phyloP scores from a whole-genome alignment of 2,329 filamentous ascomycete genomes.

The Claviceps citrina region DNA sequence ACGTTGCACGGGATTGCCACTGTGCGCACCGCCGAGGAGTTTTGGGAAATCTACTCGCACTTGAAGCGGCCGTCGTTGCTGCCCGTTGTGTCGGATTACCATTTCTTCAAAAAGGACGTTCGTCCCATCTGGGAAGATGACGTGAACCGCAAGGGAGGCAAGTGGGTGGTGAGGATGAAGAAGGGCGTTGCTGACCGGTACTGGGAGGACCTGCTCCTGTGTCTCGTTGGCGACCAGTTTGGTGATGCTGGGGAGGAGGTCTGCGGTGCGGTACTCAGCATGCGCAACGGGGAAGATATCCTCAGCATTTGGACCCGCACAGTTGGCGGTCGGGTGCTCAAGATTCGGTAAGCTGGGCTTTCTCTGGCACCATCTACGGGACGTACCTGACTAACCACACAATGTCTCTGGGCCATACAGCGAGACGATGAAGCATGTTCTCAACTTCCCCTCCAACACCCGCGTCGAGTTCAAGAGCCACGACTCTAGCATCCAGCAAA shows the following conservation, averaged over 20 bases:
- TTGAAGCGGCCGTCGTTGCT: slow-evolving; percentile 77
- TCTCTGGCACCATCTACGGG: background rate
- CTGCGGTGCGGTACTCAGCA: slow-evolving; percentile 85
- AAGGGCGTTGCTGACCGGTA: slow-evolving; percentile 94
- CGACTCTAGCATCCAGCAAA: slow-evolving; percentile 86
- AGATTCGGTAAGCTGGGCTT: slow-evolving; percentile 63
- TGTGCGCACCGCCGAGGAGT: slow-evolving; percentile 73
- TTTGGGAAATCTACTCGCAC: slow-evolving; percentile 79
- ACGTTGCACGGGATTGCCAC: slow-evolving; percentile 76
- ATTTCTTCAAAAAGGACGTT: slow-evolving; percentile 93
- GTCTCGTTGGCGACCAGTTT: slow-evolving; percentile 88
- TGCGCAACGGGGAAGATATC: slow-evolving; percentile 90
- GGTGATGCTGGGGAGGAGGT: slow-evolving; percentile 84
- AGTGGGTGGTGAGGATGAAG: slow-evolving; percentile 94
- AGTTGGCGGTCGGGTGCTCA: slow-evolving; percentile 83
- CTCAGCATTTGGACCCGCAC: slow-evolving; percentile 95
- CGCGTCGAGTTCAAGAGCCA: slow-evolving; percentile 92
- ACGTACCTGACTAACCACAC: background rate
- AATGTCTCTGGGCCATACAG: slow-evolving; percentile 26
- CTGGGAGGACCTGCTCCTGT: slow-evolving; percentile 87
- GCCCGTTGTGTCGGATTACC: slow-evolving; percentile 89
- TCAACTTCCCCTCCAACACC: slow-evolving; percentile 75
- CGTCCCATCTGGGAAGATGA: slow-evolving; percentile 98
- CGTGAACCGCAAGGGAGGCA: slow-evolving; percentile 87
- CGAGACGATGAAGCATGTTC: slow-evolving; percentile 83